Evolutionary conservation across 768 basidiomycete genomes (phyloP).

Genomic region (Lactarius tabidus): DNA sequence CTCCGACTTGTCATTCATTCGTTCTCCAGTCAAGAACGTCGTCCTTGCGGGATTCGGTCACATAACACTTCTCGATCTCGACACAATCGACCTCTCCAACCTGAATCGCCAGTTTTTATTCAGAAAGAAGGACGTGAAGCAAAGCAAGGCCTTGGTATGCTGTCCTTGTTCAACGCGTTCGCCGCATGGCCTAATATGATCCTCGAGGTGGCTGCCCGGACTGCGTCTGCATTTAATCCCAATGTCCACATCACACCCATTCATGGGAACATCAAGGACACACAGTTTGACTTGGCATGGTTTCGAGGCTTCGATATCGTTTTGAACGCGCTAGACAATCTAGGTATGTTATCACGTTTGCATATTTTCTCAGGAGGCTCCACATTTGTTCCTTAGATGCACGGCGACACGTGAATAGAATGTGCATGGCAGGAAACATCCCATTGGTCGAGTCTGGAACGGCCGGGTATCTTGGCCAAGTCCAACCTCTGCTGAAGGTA

Average conservation of each 20-base stretch:
- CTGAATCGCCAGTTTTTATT: slow-evolving; percentile 97
- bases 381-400: slow-evolving; percentile 56
- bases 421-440: slow-evolving; percentile 90
- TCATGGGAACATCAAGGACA: slow-evolving; percentile 94
- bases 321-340: slow-evolving; percentile 93
- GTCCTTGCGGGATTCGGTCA: slow-evolving; percentile 89
- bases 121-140: slow-evolving; percentile 94
- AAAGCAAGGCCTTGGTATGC: slow-evolving; percentile 86
- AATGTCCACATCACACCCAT: slow-evolving; percentile 83
- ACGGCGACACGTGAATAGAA: slow-evolving; percentile 91
- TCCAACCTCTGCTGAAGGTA: slow-evolving; percentile 89
- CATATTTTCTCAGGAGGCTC: not conserved
- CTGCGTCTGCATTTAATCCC: slow-evolving; percentile 82
- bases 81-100: slow-evolving; percentile 98
- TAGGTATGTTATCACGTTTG: slow-evolving; percentile 53
- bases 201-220: slow-evolving; percentile 72
- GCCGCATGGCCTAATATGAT: not conserved
- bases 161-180: not conserved
- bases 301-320: slow-evolving; percentile 89
- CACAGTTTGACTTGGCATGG: slow-evolving; percentile 86
- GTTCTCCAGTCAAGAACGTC: slow-evolving; percentile 80
- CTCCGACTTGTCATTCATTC: not conserved
- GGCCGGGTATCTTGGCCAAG: slow-evolving; percentile 95
- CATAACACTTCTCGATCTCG: slow-evolving; percentile 91
- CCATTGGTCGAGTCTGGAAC: slow-evolving; percentile 96